These are phyloP conservation scores for Priceomyces medius DNA, from an alignment of 805 yeast genomes.

Conservation along the genomic window DNA sequence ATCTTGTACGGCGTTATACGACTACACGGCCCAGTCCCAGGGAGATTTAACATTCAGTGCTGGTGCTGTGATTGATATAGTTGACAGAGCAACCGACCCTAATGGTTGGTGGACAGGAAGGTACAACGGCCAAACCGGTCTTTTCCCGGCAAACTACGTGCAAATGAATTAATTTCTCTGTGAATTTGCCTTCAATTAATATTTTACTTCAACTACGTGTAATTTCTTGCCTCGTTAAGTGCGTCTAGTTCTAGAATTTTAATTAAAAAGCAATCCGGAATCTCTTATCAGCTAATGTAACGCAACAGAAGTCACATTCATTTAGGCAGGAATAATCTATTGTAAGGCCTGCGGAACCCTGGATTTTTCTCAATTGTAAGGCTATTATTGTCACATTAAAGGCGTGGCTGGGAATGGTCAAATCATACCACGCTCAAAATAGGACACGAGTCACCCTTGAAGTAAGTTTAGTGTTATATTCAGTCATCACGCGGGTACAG, in stretches of 20 bases:
- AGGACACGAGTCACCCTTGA: background rate
- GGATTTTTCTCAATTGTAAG: background rate
- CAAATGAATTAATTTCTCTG: slow-evolving; percentile 50
- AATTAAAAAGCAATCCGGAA: too few species aligned
- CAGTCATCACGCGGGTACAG: background rate
- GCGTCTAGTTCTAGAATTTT: background rate
- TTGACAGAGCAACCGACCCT: slow-evolving; percentile 76
- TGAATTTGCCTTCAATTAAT: too few species aligned
- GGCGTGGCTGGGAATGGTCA: background rate
- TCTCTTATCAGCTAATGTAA: too few species aligned
- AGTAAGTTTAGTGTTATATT: background rate
- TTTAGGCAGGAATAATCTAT: too few species aligned
- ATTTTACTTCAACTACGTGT: too few species aligned
- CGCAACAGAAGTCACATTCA: too few species aligned
- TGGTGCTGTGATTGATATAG: slow-evolving; percentile 80
- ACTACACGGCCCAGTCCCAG: slow-evolving; percentile 86
- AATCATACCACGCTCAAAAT: background rate
- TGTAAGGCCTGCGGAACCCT: background rate
- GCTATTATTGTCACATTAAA: background rate
- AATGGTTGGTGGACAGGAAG: slow-evolving; percentile 99
- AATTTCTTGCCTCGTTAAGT: too few species aligned
- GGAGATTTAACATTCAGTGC: slow-evolving; percentile 89
- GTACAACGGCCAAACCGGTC: slow-evolving; percentile 81
- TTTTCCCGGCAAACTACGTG: slow-evolving; percentile 96
- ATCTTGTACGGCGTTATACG: slow-evolving; percentile 87